Evolutionary conservation across 352 stramenopile genomes (phyloP).

Genomic region (Globisporangium apiculatum): DNA sequence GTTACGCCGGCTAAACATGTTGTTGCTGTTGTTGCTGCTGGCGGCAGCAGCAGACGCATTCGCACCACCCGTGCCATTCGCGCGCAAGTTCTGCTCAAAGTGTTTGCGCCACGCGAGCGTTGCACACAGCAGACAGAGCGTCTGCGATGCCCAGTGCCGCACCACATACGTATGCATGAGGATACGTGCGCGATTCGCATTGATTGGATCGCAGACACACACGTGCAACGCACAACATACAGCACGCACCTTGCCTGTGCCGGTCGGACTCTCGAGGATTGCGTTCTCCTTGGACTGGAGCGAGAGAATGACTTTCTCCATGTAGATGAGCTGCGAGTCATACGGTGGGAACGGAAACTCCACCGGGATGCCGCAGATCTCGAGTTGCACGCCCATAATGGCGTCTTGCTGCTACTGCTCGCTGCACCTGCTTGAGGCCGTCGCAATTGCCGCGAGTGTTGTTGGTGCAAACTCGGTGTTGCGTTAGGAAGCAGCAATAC

Average conservation of each 20-base stretch:
- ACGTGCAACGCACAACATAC: background rate
- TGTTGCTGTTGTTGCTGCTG: conserved; percentile 7
- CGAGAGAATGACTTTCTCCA: conserved; percentile 92
- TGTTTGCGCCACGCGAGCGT: conserved; percentile 91
- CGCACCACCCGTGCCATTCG: conserved; percentile 2
- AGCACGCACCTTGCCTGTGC: conserved; percentile 90
- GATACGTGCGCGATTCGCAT: background rate
- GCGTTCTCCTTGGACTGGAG: conserved; percentile 92
- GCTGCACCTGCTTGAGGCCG: background rate
- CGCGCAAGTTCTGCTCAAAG: conserved; percentile 45
- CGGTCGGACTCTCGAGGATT: conserved; percentile 96
- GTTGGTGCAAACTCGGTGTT: background rate
- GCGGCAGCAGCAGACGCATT: background rate
- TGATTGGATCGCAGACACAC: background rate
- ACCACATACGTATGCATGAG: background rate
- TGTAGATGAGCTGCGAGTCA: conserved; percentile 96
- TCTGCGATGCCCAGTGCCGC: conserved; percentile 24
- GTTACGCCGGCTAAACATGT: conserved; percentile 9
- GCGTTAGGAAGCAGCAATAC: no score
- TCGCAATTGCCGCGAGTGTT: no score
- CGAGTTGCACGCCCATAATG: conserved; percentile 37
- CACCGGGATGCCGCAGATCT: conserved; percentile 86
- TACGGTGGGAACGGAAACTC: conserved; percentile 98
- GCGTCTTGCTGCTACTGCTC: background rate
- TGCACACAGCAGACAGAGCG: conserved; percentile 94